These are phyloP conservation scores for Ophiognomonia clavigignenti-juglandacearum DNA, from an alignment of 2,329 filamentous ascomycete genomes.

Conservation along the genomic window DNA sequence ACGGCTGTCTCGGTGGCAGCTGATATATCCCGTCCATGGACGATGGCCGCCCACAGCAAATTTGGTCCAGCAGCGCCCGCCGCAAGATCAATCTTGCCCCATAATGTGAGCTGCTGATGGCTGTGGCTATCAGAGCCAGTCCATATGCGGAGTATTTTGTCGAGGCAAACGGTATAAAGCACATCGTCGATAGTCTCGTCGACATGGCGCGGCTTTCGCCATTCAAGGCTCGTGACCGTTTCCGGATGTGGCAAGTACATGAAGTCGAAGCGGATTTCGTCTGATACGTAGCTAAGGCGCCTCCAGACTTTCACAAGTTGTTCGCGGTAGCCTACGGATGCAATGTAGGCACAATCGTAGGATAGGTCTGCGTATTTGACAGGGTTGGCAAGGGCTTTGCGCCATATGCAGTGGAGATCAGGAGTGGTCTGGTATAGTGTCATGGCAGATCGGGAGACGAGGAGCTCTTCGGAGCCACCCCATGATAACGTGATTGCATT, in stretches of 20 bases:
- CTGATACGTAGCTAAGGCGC: slow-evolving; percentile 74
- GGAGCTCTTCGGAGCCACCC: slow-evolving; percentile 79
- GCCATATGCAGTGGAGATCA: slow-evolving; percentile 62
- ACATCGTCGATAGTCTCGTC: slow-evolving; percentile 82
- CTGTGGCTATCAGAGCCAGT: slow-evolving; percentile 68
- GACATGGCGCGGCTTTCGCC: slow-evolving; percentile 72
- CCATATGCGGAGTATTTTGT: slow-evolving; percentile 81
- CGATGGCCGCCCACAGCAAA: slow-evolving; percentile 69
- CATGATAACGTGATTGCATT: slow-evolving; percentile 63
- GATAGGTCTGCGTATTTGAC: slow-evolving; percentile 74
- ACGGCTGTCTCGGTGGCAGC: slow-evolving; percentile 73
- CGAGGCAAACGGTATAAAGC: slow-evolving; percentile 82
- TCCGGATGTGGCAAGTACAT: slow-evolving; percentile 83
- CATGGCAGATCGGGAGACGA: slow-evolving; percentile 68
- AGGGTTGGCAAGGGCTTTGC: slow-evolving; percentile 65
- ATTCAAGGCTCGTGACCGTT: slow-evolving; percentile 76
- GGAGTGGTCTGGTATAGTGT: slow-evolving; percentile 58
- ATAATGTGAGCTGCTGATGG: slow-evolving; percentile 69
- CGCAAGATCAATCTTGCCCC: slow-evolving; percentile 73
- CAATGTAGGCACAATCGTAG: slow-evolving; percentile 82
- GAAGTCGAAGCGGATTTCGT: slow-evolving; percentile 84
- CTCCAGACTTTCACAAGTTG: slow-evolving; percentile 90
- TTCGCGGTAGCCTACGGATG: slow-evolving; percentile 73
- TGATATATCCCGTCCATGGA: slow-evolving; percentile 77
- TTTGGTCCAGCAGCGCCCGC: slow-evolving; percentile 34